Percentiles rank a stretch among this genome's conserved stretches.
Evolutionary conservation across 202 grass and related monocot species (phyloP).

Genomic region (Elaeis oleifera): DNA sequence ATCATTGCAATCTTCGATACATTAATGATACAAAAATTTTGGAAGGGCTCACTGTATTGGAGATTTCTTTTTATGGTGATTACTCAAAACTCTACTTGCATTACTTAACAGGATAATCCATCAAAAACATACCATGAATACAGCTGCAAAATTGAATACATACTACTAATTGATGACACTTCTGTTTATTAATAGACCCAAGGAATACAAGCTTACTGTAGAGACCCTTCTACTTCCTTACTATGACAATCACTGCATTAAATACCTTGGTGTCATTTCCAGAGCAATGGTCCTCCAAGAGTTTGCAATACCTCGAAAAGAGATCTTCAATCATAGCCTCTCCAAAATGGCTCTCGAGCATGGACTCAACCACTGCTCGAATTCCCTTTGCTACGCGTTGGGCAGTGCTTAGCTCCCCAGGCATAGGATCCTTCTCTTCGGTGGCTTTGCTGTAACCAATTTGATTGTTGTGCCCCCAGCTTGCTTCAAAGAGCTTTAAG

Average conservation of each 20-base stretch:
- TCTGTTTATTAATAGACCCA: no score
- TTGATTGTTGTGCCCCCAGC: constrained; percentile 7
- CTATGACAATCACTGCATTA: constrained; percentile 37
- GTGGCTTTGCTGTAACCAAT: neutral
- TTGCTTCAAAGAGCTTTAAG: constrained; percentile 32
- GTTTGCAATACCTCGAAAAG: constrained; percentile 28
- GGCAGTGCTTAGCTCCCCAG: constrained; percentile 2
- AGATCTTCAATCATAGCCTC: constrained; percentile 30
- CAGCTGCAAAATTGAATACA: no score
- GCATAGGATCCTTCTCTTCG: neutral
- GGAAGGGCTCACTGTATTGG: no score
- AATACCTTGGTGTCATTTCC: constrained; percentile 27
- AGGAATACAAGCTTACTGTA: no score
- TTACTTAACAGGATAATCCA: no score
- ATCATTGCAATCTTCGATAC: no score
- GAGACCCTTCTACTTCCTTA: constrained; percentile 11
- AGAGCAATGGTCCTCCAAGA: constrained; percentile 31
- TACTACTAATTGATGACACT: no score
- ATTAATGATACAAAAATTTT: no score
- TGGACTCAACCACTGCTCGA: constrained; percentile 37
- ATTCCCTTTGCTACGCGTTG: constrained; percentile 15
- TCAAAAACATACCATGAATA: no score
- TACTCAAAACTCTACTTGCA: no score
- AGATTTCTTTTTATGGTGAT: no score
- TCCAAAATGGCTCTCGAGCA: constrained; percentile 43